Evolutionary conservation across 1,139 yeast species (phyloP).

Genomic region (Hansenula anomala): DNA sequence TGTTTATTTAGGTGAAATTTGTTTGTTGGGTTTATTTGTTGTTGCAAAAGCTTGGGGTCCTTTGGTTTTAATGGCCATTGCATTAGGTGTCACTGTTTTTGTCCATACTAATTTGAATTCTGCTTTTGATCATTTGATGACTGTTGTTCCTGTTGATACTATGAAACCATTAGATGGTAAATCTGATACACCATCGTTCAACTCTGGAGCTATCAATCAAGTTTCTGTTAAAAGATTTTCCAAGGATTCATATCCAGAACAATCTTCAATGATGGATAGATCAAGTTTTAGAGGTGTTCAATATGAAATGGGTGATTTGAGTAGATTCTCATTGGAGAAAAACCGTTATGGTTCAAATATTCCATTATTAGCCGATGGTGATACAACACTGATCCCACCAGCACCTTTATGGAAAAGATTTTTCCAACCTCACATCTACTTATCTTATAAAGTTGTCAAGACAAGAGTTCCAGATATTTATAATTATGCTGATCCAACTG

Average conservation of each 20-base stretch:
- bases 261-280: background rate
- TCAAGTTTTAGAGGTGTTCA: background rate
- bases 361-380: constrained; percentile 50
- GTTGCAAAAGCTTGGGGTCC: constrained; percentile 97
- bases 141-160: constrained; percentile 57
- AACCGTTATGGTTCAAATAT: constrained; percentile 16
- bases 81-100: constrained; percentile 58
- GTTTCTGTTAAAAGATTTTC: constrained; percentile 4
- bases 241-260: constrained; percentile 5
- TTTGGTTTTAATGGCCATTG: constrained; percentile 66
- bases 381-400: constrained; percentile 24
- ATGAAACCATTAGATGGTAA: constrained; percentile 66
- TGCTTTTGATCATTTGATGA: constrained; percentile 62
- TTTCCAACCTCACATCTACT: constrained; percentile 62
- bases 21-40: constrained; percentile 79
- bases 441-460: constrained; percentile 51
- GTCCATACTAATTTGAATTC: constrained; percentile 55
- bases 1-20: constrained; percentile 78
- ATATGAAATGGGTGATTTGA: constrained; percentile 19
- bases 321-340: constrained; percentile 14
- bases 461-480: constrained; percentile 50
- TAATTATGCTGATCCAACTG: constrained; percentile 34
- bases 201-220: background rate
- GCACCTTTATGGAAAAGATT: constrained; percentile 42
- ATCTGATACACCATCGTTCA: constrained; percentile 53